phyloP scores from a whole-genome alignment of 192 early-diverging fungal genomes.

The Gryganskiella cystojenkinii region DNA sequence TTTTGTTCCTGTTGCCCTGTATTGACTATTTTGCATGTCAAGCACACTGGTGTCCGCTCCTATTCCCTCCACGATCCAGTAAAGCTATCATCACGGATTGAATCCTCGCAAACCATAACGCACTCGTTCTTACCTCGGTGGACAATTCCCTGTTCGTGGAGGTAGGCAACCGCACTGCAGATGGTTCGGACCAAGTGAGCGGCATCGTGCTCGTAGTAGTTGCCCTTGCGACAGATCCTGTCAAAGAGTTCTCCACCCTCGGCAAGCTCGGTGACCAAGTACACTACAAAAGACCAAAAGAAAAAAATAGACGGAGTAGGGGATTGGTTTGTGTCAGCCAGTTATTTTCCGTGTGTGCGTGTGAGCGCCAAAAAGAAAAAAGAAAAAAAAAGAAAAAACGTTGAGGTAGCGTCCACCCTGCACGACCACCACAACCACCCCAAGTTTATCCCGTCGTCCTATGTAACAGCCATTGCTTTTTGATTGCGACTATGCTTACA shows the following conservation, averaged over 20 bases:
- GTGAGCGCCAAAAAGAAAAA: neutral
- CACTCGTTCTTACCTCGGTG: conserved; percentile 71
- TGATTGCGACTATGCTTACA: too few species aligned
- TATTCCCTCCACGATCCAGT: too few species aligned
- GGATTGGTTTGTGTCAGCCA: neutral
- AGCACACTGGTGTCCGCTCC: too few species aligned
- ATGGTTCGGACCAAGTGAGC: conserved; percentile 82
- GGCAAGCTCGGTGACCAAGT: conserved; percentile 81
- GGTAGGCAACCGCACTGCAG: conserved; percentile 80
- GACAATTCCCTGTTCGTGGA: conserved; percentile 89
- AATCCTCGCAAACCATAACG: too few species aligned
- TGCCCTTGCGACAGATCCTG: conserved; percentile 76
- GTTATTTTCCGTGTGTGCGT: neutral
- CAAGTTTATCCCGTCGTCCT: too few species aligned
- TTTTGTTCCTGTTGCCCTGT: too few species aligned
- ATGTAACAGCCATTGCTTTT: too few species aligned
- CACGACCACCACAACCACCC: too few species aligned
- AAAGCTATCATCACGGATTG: too few species aligned
- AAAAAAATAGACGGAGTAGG: neutral
- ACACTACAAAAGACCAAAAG: conserved; percentile 57
- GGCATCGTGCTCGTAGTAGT: conserved; percentile 84
- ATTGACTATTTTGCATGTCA: too few species aligned
- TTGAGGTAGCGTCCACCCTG: too few species aligned
- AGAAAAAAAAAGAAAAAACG: neutral
- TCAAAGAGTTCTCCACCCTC: conserved; percentile 96